Base-by-base conservation (phyloP, 1,284 basidiomycete genomes). In the Tausonia pullulans region DNA sequence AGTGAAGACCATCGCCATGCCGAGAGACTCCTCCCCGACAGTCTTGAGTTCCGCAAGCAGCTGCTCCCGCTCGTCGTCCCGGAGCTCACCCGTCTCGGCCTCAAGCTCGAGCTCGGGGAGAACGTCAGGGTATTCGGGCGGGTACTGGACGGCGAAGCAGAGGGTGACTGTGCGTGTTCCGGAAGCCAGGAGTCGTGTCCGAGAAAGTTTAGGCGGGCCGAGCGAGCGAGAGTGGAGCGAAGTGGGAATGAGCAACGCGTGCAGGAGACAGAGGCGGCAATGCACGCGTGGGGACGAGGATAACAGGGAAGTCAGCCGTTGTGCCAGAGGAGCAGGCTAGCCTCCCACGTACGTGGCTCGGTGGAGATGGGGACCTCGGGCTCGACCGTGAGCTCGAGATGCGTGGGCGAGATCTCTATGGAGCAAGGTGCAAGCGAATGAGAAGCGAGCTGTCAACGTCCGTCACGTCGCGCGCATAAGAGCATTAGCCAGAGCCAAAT, bases 1-100 rank as follows among this genome's bases (percentile, higher is more conserved):
- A 0, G 94, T 91, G 73, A 97, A 98, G 10, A 92, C 94, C 93
- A 98, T 97, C 2, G 95, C 92, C 87, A 97, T 95, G 50, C 93
- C 93, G 40, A 92, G 73, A 70, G 90, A 94, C 72, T 97, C 93
- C 72, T 88, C 83, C 43, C 87, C 90, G 70, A 87, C 81, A 64
- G 76, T 77, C 66, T 77, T 79, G 67, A 94, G 79, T 52, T 85
- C 83, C 40, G 78, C 75, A 16, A 89, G 71, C 43, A 95, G 77
- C 68, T 87, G 85, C 13, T 78, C 75, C 55, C 84, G 81, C 43
- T 84, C 81, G 16, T 73, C 75, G 7, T 73, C 72, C 6, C 63
- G 69, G 16, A 90, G 74, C 58, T 84, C 83, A n/a, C 86, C 87
- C 57, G 89, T 86, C 13, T 85, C 73, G 14, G 81, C 77, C 68